A percentile compares a stretch with the other conserved stretches of the same genome.
These are phyloP conservation scores for Globisporangium megalacanthum DNA, from an alignment of 352 stramenopile species.

Conservation along the genomic window DNA sequence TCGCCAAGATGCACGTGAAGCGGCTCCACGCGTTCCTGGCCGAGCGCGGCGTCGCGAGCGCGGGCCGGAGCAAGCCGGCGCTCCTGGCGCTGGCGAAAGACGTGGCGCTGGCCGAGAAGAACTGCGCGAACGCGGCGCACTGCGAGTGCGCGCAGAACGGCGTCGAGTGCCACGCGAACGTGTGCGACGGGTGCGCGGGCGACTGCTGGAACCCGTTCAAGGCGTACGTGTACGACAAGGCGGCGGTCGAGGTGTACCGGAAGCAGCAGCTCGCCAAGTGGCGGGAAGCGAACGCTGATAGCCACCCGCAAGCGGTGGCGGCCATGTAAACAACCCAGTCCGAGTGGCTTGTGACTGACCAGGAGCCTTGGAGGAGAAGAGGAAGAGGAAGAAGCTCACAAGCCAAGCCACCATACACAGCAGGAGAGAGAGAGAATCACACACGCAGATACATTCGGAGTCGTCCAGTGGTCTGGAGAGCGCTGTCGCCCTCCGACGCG, in stretches of 20 bases:
- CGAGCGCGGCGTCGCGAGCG: slow-evolving; percentile 43
- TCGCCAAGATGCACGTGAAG: slow-evolving; percentile 82
- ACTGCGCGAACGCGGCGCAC: slow-evolving; percentile 53
- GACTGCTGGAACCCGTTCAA: slow-evolving; percentile 71
- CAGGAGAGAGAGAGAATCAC: slow-evolving; percentile 2
- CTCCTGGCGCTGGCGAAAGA: slow-evolving; percentile 61
- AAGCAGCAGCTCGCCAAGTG: slow-evolving; percentile 65
- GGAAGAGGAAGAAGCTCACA: background rate
- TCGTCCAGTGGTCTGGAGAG: background rate
- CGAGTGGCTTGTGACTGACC: background rate
- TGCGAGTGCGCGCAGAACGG: slow-evolving; percentile 77
- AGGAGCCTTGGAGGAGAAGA: no score
- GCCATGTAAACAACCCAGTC: slow-evolving; percentile 22
- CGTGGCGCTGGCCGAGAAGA: slow-evolving; percentile 60
- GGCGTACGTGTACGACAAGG: slow-evolving; percentile 72
- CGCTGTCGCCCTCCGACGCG: background rate
- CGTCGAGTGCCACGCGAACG: slow-evolving; percentile 68
- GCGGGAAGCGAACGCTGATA: slow-evolving; percentile 16
- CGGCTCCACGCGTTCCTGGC: slow-evolving; percentile 66
- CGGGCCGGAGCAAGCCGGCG: slow-evolving; percentile 50
- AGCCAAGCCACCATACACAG: background rate
- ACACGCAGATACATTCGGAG: slow-evolving; percentile 3
- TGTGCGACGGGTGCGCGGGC: slow-evolving; percentile 62
- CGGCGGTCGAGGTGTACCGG: slow-evolving; percentile 63
- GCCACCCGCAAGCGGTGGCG: slow-evolving; percentile 19